Base-by-base conservation (phyloP, 495 filamentous ascomycete species). In the Rostrohypoxylon terebratum region DNA sequence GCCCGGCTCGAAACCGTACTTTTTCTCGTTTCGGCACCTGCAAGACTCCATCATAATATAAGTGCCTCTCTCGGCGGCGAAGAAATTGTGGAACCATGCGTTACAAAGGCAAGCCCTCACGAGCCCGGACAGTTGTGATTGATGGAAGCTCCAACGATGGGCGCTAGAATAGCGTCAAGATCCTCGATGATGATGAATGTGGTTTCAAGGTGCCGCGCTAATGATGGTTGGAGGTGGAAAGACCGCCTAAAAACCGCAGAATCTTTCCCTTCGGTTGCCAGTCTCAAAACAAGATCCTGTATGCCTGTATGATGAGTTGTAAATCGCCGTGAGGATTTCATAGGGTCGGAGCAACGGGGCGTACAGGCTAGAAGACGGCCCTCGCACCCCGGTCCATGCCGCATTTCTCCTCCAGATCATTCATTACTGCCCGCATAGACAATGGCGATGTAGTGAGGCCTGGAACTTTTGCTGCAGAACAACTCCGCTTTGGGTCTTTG, bases 141-240 rank as follows among this genome's bases (percentile, higher is more conserved):
- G 45, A 90, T 82, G 20, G 88, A 89, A 16, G 5, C n/a, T 42
- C 13, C 13, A 14, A 14, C n/a, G 13, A 42, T 42, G 11, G 38
- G 38, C 38, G 38, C 38, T 14, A 42, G 1, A 4, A 42, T 42
- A 42, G 4, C 38, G 13, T 14, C 11, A 42, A 42, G 38, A 4
- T 42, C 13, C 38, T 13, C 38, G 11, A 13, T 42, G 38, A 14
- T 14, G 2, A 42, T 42, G 10, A 42, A 0, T 14, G n/a, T 42
- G 38, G 13, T 14, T 14, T 42, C 38, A 4, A 14, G 38, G 13
- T 42, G 13, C 13, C 85, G 80, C 0, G 86, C 89, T 4, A 90
- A 83, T 6, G 88, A 89, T 16, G 88, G 85, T 10, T 87, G 87
- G 40, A 91, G 87, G 61, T 88, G 83, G 74, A 91, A 91, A 90